Percentiles rank a stretch among this genome's conserved stretches.
Evolutionary conservation across 1,284 basidiomycete species (phyloP).

Genomic region (Puccinia novopanici): DNA sequence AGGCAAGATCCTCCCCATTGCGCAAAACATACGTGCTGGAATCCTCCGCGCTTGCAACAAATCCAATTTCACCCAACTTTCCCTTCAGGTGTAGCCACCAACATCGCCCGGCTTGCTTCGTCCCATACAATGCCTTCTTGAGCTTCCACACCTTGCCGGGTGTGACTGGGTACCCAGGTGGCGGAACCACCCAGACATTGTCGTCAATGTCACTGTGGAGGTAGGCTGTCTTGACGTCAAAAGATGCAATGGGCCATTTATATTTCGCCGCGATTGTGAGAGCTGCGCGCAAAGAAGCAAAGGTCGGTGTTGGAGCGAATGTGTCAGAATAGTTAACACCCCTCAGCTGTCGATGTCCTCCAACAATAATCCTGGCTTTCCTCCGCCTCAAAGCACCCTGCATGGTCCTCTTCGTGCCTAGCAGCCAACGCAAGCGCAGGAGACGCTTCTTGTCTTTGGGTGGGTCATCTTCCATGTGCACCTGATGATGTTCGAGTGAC

Average conservation of each 20-base stretch:
- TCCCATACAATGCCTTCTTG: constrained; percentile 10
- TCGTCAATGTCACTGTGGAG: not conserved
- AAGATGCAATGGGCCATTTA: not conserved
- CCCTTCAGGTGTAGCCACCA: no score
- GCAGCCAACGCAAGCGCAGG: not conserved
- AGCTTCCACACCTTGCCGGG: constrained; percentile 4
- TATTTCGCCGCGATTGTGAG: not conserved
- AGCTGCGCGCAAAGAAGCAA: no score
- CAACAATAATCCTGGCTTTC: no score
- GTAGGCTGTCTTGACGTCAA: constrained; percentile 1
- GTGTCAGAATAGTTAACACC: no score
- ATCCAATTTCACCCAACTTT: not conserved
- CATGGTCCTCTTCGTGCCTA: no score
- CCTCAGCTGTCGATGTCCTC: no score
- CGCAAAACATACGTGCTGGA: not conserved
- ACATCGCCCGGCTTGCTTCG: no score
- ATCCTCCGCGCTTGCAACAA: not conserved
- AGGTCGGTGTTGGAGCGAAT: no score
- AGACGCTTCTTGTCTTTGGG: not conserved
- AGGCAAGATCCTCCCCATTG: not conserved
- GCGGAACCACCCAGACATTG: not conserved
- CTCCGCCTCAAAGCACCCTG: no score
- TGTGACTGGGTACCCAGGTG: not conserved
- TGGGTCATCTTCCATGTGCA: not conserved
- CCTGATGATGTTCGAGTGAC: no score